Percentiles rank a stretch among this genome's conserved stretches.
Evolutionary conservation across 2,329 filamentous ascomycete genomes (phyloP).

Genomic region (Aureobasidium leucospermi): DNA sequence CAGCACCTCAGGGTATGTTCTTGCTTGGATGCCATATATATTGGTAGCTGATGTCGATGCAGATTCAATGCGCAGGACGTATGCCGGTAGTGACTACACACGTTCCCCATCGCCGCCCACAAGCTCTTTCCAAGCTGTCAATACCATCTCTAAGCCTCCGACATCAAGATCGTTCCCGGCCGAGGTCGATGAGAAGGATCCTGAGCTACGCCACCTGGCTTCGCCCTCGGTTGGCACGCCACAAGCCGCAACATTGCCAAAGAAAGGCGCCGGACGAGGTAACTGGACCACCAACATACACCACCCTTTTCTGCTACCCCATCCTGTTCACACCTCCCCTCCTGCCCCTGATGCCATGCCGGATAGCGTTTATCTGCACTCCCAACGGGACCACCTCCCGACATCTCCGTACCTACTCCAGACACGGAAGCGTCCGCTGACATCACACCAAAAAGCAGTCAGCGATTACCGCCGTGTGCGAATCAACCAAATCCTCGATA

Average conservation of each 20-base stretch:
- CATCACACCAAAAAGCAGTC: constrained; percentile 73
- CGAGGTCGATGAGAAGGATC: constrained; percentile 31
- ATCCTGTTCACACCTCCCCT: constrained; percentile 16
- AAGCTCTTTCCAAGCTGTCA: constrained; percentile 32
- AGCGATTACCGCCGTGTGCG: constrained; percentile 70
- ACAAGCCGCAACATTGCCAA: constrained; percentile 20
- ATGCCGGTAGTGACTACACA: constrained; percentile 40
- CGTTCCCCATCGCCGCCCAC: constrained; percentile 35
- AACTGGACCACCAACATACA: constrained; percentile 33
- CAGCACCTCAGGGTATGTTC: constrained; percentile 22
- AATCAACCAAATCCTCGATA: constrained; percentile 74
- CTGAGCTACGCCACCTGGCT: background rate
- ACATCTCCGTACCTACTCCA: constrained; percentile 29
- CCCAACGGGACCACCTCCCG: constrained; percentile 23
- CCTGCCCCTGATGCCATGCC: background rate
- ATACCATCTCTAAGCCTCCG: constrained; percentile 34
- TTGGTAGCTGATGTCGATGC: background rate
- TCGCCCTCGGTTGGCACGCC: constrained; percentile 22
- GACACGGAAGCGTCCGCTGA: constrained; percentile 63
- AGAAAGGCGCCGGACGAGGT: constrained; percentile 41
- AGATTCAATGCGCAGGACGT: constrained; percentile 14
- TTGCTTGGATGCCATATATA: background rate
- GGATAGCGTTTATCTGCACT: background rate
- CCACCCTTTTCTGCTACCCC: constrained; percentile 28
- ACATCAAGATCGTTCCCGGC: constrained; percentile 43